Evolutionary conservation across 495 filamentous ascomycete species (phyloP).

Genomic region (Letharia lupina): DNA sequence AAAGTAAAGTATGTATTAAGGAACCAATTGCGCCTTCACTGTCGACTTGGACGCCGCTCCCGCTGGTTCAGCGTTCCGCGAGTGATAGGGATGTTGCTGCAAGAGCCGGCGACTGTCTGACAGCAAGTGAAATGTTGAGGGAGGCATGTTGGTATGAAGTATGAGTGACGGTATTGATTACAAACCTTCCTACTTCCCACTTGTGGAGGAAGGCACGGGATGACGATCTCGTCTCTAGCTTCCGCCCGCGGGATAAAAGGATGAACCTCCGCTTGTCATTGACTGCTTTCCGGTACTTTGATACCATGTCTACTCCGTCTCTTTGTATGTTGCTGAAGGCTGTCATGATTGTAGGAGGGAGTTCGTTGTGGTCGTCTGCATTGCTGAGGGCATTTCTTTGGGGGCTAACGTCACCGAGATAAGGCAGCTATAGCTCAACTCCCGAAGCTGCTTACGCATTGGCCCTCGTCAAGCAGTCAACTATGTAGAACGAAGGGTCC

Average conservation of each 20-base stretch:
- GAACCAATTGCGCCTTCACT: not conserved
- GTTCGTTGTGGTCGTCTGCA: not conserved
- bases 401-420: not conserved
- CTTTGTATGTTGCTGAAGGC: not conserved
- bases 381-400: not conserved
- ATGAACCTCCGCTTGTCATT: not conserved
- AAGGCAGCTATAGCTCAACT: not conserved
- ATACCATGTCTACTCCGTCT: not conserved
- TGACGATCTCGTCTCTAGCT: slow-evolving; percentile 7
- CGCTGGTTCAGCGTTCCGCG: not conserved
- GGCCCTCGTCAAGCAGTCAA: too few relatives aligned
- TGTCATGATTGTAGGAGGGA: not conserved
- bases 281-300: too few relatives aligned
- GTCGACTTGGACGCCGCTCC: not conserved
- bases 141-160: not conserved
- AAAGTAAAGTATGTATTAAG: not conserved
- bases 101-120: not conserved
- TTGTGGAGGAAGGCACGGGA: not conserved
- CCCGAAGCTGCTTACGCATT: not conserved
- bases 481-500: too few relatives aligned
- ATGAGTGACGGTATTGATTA: not conserved
- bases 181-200: not conserved
- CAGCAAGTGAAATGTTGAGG: not conserved
- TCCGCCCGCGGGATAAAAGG: slow-evolving; percentile 5
- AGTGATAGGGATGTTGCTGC: too few relatives aligned